A percentile compares a stretch with the other conserved stretches of the same genome.
Evolutionary conservation across 331 rosid genomes (phyloP).

Genomic region (Acacia concinna): DNA sequence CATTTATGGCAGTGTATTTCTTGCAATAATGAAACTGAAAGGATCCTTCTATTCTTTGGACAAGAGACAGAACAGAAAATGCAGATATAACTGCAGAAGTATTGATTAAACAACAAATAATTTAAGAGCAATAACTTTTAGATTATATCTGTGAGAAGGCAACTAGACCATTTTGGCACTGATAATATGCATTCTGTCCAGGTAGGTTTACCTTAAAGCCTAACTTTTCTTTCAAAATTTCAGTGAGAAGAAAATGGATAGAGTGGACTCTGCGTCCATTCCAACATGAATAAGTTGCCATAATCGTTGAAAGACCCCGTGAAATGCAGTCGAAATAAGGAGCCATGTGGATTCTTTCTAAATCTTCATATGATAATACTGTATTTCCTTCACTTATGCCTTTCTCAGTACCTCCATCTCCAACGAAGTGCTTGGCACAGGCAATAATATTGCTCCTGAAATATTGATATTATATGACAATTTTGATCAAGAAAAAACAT

Average conservation of each 20-base stretch:
- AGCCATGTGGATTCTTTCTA: conserved; percentile 82
- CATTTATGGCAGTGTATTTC: neutral
- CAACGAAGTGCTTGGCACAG: conserved; percentile 94
- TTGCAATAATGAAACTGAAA: neutral
- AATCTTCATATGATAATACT: conserved; percentile 57
- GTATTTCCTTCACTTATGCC: conserved; percentile 87
- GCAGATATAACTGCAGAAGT: neutral
- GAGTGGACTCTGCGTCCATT: conserved; percentile 68
- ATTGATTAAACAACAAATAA: neutral
- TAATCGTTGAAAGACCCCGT: conserved; percentile 78
- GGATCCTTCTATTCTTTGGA: neutral
- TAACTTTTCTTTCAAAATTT: conserved; percentile 69
- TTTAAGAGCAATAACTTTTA: too few species aligned
- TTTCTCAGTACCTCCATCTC: conserved; percentile 84
- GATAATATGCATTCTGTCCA: too few species aligned
- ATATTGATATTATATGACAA: conserved; percentile 17
- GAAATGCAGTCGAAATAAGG: conserved; percentile 90
- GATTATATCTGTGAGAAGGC: neutral
- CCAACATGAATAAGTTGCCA: conserved; percentile 91
- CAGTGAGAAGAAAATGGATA: conserved; percentile 64
- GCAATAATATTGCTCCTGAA: conserved; percentile 77
- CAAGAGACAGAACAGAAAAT: conserved; percentile 9
- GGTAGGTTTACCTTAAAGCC: conserved; percentile 65
- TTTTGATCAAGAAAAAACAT: neutral
- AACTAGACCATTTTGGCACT: neutral